These are phyloP conservation scores for Mycena rebaudengoi DNA, from an alignment of 768 basidiomycete genomes.

Conservation along the genomic window DNA sequence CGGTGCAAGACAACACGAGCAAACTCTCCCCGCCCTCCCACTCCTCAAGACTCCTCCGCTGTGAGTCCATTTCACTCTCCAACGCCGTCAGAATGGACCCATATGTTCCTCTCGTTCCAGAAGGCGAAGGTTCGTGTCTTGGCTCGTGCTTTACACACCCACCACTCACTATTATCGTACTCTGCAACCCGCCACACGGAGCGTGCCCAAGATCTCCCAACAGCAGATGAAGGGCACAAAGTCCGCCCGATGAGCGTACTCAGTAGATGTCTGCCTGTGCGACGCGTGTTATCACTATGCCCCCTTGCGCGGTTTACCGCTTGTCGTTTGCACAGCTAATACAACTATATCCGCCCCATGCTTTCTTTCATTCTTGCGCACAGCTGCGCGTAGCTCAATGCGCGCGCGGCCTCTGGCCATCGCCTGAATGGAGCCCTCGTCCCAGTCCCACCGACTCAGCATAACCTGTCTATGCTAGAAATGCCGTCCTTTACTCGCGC, in stretches of 20 bases:
- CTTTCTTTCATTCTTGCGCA: no score
- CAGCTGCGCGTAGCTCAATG: no score
- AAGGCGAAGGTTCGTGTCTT: constrained; percentile 80
- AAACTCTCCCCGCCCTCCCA: neutral
- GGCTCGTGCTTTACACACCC: constrained; percentile 6
- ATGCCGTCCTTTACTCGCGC: no score
- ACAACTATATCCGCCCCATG: no score
- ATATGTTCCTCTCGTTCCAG: constrained; percentile 40
- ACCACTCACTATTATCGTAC: neutral
- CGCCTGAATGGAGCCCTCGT: no score
- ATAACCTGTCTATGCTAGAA: no score
- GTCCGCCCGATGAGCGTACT: constrained; percentile 69
- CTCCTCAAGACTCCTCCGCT: constrained; percentile 9
- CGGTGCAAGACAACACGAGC: no score
- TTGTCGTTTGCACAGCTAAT: no score
- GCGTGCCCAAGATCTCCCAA: constrained; percentile 89
- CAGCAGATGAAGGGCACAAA: constrained; percentile 96
- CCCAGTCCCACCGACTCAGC: no score
- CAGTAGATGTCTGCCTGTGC: neutral
- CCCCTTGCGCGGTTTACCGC: no score
- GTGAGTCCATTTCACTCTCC: constrained; percentile 1
- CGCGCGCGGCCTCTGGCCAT: no score
- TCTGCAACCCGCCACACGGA: constrained; percentile 64
- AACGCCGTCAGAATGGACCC: neutral
- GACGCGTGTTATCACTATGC: constrained; percentile 20